Evolutionary conservation across 352 stramenopile genomes (phyloP), one percentile per base, ranked within the genome.

Genomic region (Thalassiosira mediterranea): DNA sequence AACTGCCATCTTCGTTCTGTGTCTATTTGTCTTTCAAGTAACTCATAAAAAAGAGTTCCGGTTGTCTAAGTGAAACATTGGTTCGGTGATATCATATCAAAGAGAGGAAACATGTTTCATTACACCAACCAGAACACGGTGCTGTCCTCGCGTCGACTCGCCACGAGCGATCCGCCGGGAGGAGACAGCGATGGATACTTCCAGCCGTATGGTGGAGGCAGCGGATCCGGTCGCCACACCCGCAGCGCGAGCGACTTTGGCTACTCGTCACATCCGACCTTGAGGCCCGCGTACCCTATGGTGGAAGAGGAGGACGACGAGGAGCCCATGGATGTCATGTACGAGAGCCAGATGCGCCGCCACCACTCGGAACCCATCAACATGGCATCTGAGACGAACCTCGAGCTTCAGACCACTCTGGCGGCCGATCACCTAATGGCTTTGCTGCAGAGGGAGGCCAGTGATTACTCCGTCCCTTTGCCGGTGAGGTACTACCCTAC

Each of bases 401-500:
- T 25, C 47, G 15, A 56, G 13, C 47, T 13, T 26, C 1, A 56
- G 15, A 56, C 5, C 32, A n/a, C n/a, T n/a, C n/a, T n/a, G n/a
- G 57, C 61, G 21, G 53, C 70, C 8, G 70, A 79, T 8, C 42
- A 79, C 37, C 47, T 79, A 0, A 40, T 79, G 25, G 61, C 29
- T 17, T 49, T 79, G 10, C 11, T 79, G 2, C 60, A 73, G 51
- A 44, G 70, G 13, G 70, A 79, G 40, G 60, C 53, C n/a, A 63
- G 42, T 26, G 26, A 64, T 29, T 79, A 79, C 17, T 79, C 70
- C 3, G 25, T 66, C 19, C 70, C 70, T 17, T 48, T 73, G 19
- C 61, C 61, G 5, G 15, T 69, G 15, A 13, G 57, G 26, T 79
- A 79, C 40, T 79, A 79, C 19, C 70, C 70, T 37, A 73, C 44